These are phyloP conservation scores for Paramarasmius palmivorus DNA, from an alignment of 1,284 basidiomycete species.

Conservation along the genomic window DNA sequence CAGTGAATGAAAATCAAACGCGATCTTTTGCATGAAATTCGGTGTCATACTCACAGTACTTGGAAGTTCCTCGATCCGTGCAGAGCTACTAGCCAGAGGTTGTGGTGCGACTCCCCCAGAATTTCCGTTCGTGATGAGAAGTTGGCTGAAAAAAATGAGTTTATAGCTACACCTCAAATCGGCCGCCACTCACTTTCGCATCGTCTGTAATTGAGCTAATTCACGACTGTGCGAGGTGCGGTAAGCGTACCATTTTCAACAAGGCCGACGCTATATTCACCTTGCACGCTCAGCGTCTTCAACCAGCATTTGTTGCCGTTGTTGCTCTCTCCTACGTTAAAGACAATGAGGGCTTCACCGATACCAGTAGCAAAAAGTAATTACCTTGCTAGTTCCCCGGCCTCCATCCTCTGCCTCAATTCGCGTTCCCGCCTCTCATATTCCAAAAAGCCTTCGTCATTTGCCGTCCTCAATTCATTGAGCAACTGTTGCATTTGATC, in stretches of 20 bases:
- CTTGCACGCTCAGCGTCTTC: too few species aligned
- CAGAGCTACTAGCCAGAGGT: neutral
- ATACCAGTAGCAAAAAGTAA: neutral
- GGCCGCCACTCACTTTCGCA: too few species aligned
- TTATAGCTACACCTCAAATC: too few species aligned
- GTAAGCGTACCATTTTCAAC: neutral
- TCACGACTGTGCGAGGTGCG: neutral
- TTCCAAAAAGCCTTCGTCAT: neutral
- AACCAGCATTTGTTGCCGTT: neutral
- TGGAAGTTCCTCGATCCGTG: conserved; percentile 16
- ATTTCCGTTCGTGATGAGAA: neutral
- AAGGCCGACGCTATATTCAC: neutral
- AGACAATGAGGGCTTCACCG: neutral
- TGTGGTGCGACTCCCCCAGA: neutral
- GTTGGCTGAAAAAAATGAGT: neutral
- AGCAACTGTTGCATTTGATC: neutral
- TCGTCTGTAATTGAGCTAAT: too few species aligned
- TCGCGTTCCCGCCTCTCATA: neutral
- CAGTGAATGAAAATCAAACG: neutral
- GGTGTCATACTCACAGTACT: neutral
- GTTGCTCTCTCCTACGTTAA: neutral
- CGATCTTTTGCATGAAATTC: neutral
- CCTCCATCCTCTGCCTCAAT: neutral
- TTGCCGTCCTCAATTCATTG: neutral
- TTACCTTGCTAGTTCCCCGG: neutral